These are phyloP conservation scores for Leucocoprinus leucothites DNA, from an alignment of 768 basidiomycete genomes.

Conservation along the genomic window DNA sequence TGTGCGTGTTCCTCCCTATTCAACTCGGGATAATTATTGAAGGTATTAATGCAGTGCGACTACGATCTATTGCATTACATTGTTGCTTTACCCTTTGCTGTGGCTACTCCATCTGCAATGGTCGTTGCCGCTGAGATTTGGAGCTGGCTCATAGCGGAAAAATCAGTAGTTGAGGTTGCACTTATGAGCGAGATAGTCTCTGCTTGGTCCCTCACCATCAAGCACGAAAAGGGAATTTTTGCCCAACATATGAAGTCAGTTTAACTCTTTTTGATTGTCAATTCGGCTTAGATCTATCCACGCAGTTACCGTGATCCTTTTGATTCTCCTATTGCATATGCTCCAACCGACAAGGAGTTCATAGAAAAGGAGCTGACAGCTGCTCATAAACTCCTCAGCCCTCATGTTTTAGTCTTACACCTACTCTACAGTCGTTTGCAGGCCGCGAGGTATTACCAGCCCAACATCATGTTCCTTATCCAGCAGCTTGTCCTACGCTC, in stretches of 20 bases:
- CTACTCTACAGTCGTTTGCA: constrained; percentile 91
- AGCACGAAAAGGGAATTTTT: constrained; percentile 78
- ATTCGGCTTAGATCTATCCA: neutral
- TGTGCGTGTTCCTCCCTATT: constrained; percentile 32
- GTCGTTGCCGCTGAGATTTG: constrained; percentile 90
- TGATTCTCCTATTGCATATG: constrained; percentile 79
- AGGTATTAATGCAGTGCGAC: constrained; percentile 55
- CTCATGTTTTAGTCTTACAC: constrained; percentile 82
- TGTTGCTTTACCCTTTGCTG: constrained; percentile 84
- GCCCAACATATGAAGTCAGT: constrained; percentile 77
- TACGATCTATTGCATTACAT: constrained; percentile 83
- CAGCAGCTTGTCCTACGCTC: constrained; percentile 85
- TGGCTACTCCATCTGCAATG: constrained; percentile 83
- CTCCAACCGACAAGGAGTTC: constrained; percentile 82
- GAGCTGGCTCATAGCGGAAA: constrained; percentile 93
- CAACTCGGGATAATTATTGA: neutral
- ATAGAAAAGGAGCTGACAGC: constrained; percentile 71
- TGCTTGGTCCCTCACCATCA: constrained; percentile 85
- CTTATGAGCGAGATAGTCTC: constrained; percentile 83
- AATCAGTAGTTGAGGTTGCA: constrained; percentile 76
- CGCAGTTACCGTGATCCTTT: constrained; percentile 89
- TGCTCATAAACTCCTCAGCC: constrained; percentile 74
- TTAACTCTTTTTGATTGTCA: neutral
- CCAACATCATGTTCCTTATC: constrained; percentile 81
- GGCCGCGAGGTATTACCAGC: constrained; percentile 85